A percentile compares a stretch with the other conserved stretches of the same genome.
These are phyloP conservation scores for Cyberlindnera lachancei DNA, from an alignment of 805 yeast species.

Conservation along the genomic window DNA sequence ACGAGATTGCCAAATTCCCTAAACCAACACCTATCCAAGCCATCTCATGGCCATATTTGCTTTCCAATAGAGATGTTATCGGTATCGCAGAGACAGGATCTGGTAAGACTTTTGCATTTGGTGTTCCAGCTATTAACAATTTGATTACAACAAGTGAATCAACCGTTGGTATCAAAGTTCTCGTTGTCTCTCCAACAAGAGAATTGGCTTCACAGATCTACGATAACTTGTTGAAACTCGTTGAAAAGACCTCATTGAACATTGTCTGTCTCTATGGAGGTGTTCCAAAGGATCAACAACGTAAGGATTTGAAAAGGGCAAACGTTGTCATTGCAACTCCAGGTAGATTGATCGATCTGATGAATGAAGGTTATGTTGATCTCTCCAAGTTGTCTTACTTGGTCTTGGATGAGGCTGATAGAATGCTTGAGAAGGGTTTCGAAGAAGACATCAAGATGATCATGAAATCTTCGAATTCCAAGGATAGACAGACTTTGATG, in stretches of 20 bases:
- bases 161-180: constrained; percentile 55
- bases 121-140: constrained; percentile 90
- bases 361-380: constrained; percentile 80
- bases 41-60: constrained; percentile 86
- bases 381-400: constrained; percentile 64
- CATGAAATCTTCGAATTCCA: constrained; percentile 48
- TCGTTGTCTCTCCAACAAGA: constrained; percentile 93
- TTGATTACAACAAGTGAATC: constrained; percentile 31
- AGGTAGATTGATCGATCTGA: constrained; percentile 88
- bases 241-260: constrained; percentile 51
- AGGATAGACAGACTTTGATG: constrained; percentile 84
- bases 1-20: constrained; percentile 64
- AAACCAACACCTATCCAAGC: constrained; percentile 96
- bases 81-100: constrained; percentile 99
- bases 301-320: constrained; percentile 54
- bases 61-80: constrained; percentile 74
- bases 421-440: constrained; percentile 97
- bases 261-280: constrained; percentile 95
- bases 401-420: constrained; percentile 95
- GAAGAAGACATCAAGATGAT: constrained; percentile 92
- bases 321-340: constrained; percentile 94
- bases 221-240: constrained; percentile 66
- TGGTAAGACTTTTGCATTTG: constrained; percentile 95
- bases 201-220: constrained; percentile 92
- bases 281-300: constrained; percentile 91